phyloP scores from a whole-genome alignment of 129 eudicot genomes.

The Solidago caesia region DNA sequence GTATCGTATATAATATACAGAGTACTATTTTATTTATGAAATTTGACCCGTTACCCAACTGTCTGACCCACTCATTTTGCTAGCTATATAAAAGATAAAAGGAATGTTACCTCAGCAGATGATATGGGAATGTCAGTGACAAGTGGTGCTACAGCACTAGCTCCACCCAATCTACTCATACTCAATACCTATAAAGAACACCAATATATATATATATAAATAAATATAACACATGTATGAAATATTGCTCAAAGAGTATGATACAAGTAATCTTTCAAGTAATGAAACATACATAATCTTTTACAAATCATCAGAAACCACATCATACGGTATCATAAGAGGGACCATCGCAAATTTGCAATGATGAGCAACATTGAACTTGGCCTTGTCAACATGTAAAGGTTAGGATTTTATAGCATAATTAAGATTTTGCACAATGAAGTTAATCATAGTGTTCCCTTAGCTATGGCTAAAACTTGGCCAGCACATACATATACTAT shows the following conservation, averaged over 20 bases:
- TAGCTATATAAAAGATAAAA: not conserved
- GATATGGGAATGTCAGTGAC: constrained; percentile 94
- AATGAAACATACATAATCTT: constrained; percentile 19
- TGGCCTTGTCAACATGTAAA: constrained; percentile 15
- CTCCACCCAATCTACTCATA: constrained; percentile 97
- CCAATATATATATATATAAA: not conserved
- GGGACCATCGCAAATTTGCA: constrained; percentile 31
- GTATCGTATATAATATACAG: too few species aligned
- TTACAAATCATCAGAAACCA: constrained; percentile 25
- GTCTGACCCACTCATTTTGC: constrained; percentile 13
- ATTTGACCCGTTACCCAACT: not conserved
- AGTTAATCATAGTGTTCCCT: constrained; percentile 31
- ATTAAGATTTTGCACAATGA: constrained; percentile 24
- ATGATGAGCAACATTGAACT: constrained; percentile 25
- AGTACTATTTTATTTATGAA: not conserved
- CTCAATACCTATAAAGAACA: constrained; percentile 71
- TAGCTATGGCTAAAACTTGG: constrained; percentile 19
- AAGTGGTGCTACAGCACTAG: constrained; percentile 96
- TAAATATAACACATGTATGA: not conserved
- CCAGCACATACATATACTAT: not conserved
- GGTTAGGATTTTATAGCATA: constrained; percentile 21
- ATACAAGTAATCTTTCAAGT: constrained; percentile 19
- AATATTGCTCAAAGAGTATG: constrained; percentile 8
- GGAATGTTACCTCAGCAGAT: constrained; percentile 63
- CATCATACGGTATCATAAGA: constrained; percentile 17